Evolutionary conservation across 169 alveolate species (phyloP).

Genomic region (Hepatocystis sp.): DNA sequence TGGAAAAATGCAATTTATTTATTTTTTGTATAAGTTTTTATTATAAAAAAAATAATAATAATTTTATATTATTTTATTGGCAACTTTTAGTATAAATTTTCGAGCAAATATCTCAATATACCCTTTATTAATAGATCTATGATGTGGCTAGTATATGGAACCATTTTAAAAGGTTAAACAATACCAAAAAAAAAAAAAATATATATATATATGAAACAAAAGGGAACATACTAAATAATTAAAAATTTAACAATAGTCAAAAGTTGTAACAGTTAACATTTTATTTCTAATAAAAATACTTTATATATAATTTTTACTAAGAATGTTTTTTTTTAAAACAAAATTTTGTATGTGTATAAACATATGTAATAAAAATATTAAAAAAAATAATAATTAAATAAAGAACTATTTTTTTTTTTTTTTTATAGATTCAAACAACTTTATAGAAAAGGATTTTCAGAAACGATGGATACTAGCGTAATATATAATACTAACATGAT

Average conservation of each 20-base stretch:
- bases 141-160: slow-evolving; percentile 75
- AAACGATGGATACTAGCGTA: slow-evolving; percentile 74
- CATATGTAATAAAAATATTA: too few relatives aligned
- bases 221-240: neutral
- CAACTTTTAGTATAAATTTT: slow-evolving; percentile 68
- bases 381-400: too few relatives aligned
- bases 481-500: slow-evolving; percentile 4
- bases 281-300: too few relatives aligned
- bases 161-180: slow-evolving; percentile 61
- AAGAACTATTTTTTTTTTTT: too few relatives aligned
- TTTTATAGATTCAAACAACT: slow-evolving; percentile 63
- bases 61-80: too few relatives aligned
- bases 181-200: neutral
- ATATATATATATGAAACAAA: slow-evolving; percentile 2
- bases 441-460: slow-evolving; percentile 22
- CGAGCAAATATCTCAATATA: slow-evolving; percentile 52
- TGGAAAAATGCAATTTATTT: too few relatives aligned
- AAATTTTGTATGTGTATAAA: too few relatives aligned
- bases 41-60: slow-evolving; percentile 5
- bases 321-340: too few relatives aligned
- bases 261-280: too few relatives aligned
- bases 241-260: too few relatives aligned
- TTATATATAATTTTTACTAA: too few relatives aligned
- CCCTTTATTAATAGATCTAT: slow-evolving; percentile 48
- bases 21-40: too few relatives aligned